Evolutionary conservation across 2,329 filamentous ascomycete species (phyloP).

Genomic region (Pseudophaeomoniella oleicola): DNA sequence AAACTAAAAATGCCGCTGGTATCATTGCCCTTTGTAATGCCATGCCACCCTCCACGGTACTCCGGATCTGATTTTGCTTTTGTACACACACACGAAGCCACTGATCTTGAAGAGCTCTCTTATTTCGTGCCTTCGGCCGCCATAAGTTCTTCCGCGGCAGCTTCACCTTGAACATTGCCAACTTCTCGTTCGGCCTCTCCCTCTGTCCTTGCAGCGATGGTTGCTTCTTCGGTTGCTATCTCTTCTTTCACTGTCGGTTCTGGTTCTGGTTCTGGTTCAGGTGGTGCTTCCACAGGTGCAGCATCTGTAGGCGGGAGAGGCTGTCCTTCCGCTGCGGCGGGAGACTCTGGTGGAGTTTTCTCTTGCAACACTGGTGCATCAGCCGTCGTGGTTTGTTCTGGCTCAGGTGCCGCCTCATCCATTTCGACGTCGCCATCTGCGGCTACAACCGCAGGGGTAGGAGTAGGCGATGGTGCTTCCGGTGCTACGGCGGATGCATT

Average conservation of each 20-base stretch:
- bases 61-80: too few species aligned
- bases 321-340: slow-evolving; percentile 5
- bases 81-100: too few species aligned
- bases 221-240: slow-evolving; percentile 12
- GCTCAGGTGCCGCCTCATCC: slow-evolving; percentile 22
- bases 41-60: too few species aligned
- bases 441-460: background rate
- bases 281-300: slow-evolving; percentile 5
- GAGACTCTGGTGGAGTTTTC: slow-evolving; percentile 15
- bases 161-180: slow-evolving; percentile 17
- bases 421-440: slow-evolving; percentile 17
- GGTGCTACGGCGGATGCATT: slow-evolving; percentile 8
- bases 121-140: slow-evolving; percentile 16
- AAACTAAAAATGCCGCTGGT: background rate
- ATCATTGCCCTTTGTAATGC: background rate
- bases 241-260: slow-evolving; percentile 11
- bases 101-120: too few species aligned
- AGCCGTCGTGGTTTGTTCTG: slow-evolving; percentile 17
- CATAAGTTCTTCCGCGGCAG: too few species aligned
- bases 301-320: slow-evolving; percentile 9
- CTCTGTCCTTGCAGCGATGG: slow-evolving; percentile 17
- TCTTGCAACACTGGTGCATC: slow-evolving; percentile 15
- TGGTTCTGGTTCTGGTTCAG: slow-evolving; percentile 6
- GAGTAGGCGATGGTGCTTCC: slow-evolving; percentile 5
- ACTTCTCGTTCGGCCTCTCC: slow-evolving; percentile 12